Conservation (phyloP, 805 yeast species). For the Candida tibetensis region DNA sequence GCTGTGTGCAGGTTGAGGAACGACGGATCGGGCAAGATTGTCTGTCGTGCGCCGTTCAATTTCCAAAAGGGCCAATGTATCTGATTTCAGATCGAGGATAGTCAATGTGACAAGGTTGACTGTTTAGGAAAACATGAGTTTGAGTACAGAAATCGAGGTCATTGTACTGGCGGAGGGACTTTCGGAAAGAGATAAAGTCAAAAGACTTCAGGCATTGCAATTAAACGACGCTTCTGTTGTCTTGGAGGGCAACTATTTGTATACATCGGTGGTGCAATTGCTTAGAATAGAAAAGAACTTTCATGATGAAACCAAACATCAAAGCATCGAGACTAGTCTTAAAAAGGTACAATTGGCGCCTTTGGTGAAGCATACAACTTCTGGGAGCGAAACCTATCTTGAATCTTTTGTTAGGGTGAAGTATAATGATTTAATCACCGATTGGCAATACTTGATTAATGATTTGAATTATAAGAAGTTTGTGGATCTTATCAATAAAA, state of each 20-base stretch:
- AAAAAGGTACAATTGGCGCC: not conserved
- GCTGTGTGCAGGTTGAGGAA: not conserved
- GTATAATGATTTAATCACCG: slow-evolving; percentile 32
- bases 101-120: no score
- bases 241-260: no score
- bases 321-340: not conserved
- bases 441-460: slow-evolving; percentile 26
- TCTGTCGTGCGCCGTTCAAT: no score
- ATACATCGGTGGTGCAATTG: slow-evolving; percentile 2
- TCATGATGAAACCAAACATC: not conserved
- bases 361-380: not conserved
- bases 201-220: no score
- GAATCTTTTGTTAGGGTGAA: slow-evolving; percentile 20
- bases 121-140: no score
- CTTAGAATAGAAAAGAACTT: slow-evolving; percentile 1
- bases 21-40: no score
- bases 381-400: not conserved
- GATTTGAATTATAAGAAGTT: slow-evolving; percentile 11
- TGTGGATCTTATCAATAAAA: slow-evolving; percentile 27
- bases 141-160: no score
- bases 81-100: no score
- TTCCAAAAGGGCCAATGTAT: no score
- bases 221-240: no score
- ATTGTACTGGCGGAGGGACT: no score
- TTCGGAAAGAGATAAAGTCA: no score